Evolutionary conservation across 139 green algal genomes (phyloP).

Genomic region (Chlorella sp.): DNA sequence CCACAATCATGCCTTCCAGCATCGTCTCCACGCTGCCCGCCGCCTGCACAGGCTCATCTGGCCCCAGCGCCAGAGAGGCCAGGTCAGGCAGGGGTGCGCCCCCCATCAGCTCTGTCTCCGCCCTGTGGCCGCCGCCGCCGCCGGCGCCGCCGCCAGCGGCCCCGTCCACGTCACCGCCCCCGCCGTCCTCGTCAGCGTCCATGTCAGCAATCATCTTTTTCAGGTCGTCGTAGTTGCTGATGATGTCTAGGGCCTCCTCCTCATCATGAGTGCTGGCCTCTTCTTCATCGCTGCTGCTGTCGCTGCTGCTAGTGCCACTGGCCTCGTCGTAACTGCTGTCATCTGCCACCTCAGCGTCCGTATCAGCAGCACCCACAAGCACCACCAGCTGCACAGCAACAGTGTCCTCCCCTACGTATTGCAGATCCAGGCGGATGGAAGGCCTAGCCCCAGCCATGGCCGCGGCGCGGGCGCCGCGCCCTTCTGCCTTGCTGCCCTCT

Average conservation of each 20-base stretch:
- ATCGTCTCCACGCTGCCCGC: conserved; percentile 46
- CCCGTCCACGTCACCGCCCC: not conserved
- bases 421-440: not conserved
- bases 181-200: conserved; percentile 21
- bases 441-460: not conserved
- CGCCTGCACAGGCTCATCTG: conserved; percentile 32
- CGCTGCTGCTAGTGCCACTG: conserved; percentile 1
- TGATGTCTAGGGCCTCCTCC: not conserved
- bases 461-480: not conserved
- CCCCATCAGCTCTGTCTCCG: conserved; percentile 40
- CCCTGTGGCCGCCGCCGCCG: conserved; percentile 2
- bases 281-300: not conserved
- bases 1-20: conserved; percentile 60
- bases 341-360: not conserved
- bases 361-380: not conserved
- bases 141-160: not conserved
- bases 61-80: conserved; percentile 38
- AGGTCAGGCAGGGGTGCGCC: conserved; percentile 34
- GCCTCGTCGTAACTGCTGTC: conserved; percentile 5
- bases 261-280: not conserved
- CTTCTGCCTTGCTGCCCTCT: not conserved
- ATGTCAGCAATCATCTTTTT: conserved; percentile 39
- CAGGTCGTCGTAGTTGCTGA: conserved; percentile 31
- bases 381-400: conserved; percentile 3
- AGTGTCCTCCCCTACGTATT: not conserved